These are phyloP conservation scores for Gypsophila paniculata DNA, from an alignment of 179 eudicot species.

Conservation along the genomic window DNA sequence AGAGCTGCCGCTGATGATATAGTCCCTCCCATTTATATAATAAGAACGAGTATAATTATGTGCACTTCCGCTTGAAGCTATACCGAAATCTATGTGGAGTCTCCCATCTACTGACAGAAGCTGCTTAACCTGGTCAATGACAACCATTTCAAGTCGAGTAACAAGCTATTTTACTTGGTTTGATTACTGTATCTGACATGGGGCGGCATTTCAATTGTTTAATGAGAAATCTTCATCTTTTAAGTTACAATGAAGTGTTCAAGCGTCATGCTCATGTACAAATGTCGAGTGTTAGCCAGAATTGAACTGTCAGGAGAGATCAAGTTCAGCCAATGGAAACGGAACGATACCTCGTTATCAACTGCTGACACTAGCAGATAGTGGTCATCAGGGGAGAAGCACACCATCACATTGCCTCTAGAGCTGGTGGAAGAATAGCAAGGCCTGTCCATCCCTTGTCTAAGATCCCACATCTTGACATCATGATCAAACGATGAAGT, in stretches of 20 bases:
- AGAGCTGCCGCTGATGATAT: slow-evolving; percentile 83
- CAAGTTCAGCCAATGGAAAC: neutral
- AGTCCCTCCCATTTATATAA: slow-evolving; percentile 83
- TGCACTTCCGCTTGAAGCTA: slow-evolving; percentile 76
- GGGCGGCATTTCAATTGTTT: too few relatives aligned
- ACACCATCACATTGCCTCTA: slow-evolving; percentile 94
- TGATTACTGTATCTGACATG: too few relatives aligned
- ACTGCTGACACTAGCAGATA: slow-evolving; percentile 90
- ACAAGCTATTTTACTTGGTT: neutral
- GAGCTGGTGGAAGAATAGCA: slow-evolving; percentile 81
- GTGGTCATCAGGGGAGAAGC: slow-evolving; percentile 88
- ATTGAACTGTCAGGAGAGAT: neutral
- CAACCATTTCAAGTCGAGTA: neutral
- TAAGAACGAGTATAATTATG: slow-evolving; percentile 94
- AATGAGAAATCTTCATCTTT: neutral
- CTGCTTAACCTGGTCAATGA: slow-evolving; percentile 71
- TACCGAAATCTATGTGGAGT: slow-evolving; percentile 67
- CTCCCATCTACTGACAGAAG: slow-evolving; percentile 89
- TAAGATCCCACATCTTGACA: slow-evolving; percentile 92
- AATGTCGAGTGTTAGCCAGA: too few relatives aligned
- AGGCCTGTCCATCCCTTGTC: slow-evolving; percentile 60
- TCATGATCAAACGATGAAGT: slow-evolving; percentile 88
- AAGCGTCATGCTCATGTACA: neutral
- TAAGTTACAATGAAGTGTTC: neutral
- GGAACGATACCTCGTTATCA: slow-evolving; percentile 78